phyloP scores from a whole-genome alignment of 1,284 basidiomycete genomes.

The Moniliophthora roreri region DNA sequence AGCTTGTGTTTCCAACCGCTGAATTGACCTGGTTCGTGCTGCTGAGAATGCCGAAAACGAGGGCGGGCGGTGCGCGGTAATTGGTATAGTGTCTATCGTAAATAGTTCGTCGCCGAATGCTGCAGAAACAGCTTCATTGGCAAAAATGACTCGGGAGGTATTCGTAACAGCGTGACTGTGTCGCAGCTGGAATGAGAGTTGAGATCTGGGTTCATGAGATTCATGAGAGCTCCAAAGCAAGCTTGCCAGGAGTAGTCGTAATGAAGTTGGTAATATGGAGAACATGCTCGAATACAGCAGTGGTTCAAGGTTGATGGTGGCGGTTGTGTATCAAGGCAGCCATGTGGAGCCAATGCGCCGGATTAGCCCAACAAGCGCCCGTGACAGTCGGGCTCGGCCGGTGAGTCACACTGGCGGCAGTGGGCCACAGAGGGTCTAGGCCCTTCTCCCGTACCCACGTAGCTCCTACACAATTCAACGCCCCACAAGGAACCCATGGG shows the following conservation, averaged over 20 bases:
- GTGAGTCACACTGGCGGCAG: too few relatives aligned
- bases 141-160: slow-evolving; percentile 55
- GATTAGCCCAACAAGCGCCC: too few relatives aligned
- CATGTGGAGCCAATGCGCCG: too few relatives aligned
- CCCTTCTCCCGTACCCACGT: too few relatives aligned
- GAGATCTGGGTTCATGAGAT: background rate
- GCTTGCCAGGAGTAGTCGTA: slow-evolving; percentile 4
- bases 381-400: too few relatives aligned
- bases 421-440: too few relatives aligned
- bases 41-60: slow-evolving; percentile 49
- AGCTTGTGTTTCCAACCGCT: slow-evolving; percentile 42
- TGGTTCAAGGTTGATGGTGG: too few relatives aligned
- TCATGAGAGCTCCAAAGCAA: slow-evolving; percentile 8
- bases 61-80: slow-evolving; percentile 47
- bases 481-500: too few relatives aligned
- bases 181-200: slow-evolving; percentile 59
- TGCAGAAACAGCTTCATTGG: slow-evolving; percentile 48
- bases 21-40: slow-evolving; percentile 50
- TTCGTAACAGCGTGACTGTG: slow-evolving; percentile 63
- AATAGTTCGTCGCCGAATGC: slow-evolving; percentile 28
- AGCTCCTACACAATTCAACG: too few relatives aligned
- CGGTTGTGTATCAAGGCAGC: too few relatives aligned
- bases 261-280: slow-evolving; percentile 1
- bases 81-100: slow-evolving; percentile 36
- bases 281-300: slow-evolving; percentile 11